Conservation (phyloP, 2,329 filamentous ascomycete genomes). For the Calonectria multiphialidica region DNA sequence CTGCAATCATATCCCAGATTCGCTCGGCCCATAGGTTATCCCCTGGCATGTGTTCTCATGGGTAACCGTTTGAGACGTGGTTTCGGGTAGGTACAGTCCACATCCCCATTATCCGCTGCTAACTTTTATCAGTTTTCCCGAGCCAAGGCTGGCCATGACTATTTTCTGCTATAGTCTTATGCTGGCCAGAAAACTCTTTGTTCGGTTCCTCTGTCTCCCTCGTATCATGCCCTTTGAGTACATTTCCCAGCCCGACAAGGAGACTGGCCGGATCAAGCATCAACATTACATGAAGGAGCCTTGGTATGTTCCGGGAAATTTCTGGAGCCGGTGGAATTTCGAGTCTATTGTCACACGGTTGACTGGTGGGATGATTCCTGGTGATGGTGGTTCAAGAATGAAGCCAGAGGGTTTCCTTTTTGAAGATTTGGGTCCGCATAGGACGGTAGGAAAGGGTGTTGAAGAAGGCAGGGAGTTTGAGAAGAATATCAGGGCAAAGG, state of each 20-base stretch:
- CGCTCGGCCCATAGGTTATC: conserved; percentile 59
- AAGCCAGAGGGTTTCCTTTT: conserved; percentile 65
- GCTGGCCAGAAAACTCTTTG: conserved; percentile 62
- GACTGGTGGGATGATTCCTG: conserved; percentile 60
- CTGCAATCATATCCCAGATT: conserved; percentile 64
- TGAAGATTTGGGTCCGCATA: conserved; percentile 72
- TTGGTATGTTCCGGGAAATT: conserved; percentile 71
- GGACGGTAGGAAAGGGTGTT: conserved; percentile 64
- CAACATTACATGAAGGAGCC: conserved; percentile 71
- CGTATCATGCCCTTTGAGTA: conserved; percentile 57
- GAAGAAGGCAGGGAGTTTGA: conserved; percentile 52
- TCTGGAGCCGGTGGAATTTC: conserved; percentile 74
- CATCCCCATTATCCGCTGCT: conserved; percentile 10
- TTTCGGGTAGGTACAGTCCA: conserved; percentile 67
- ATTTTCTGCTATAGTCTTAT: conserved; percentile 62
- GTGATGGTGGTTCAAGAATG: conserved; percentile 52
- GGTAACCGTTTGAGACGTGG: conserved; percentile 72
- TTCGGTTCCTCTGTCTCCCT: conserved; percentile 72
- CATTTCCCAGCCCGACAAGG: conserved; percentile 62
- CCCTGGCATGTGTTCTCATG: conserved; percentile 71
- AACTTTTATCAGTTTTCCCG: conserved; percentile 52
- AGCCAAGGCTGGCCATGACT: conserved; percentile 53
- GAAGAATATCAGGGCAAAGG: conserved; percentile 46
- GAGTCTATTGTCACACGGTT: conserved; percentile 60
- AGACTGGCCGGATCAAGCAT: conserved; percentile 64